A percentile compares a stretch with the other conserved stretches of the same genome.
These are phyloP conservation scores for Biscogniauxia mediterranea DNA, from an alignment of 2,329 filamentous ascomycete genomes.

Conservation along the genomic window DNA sequence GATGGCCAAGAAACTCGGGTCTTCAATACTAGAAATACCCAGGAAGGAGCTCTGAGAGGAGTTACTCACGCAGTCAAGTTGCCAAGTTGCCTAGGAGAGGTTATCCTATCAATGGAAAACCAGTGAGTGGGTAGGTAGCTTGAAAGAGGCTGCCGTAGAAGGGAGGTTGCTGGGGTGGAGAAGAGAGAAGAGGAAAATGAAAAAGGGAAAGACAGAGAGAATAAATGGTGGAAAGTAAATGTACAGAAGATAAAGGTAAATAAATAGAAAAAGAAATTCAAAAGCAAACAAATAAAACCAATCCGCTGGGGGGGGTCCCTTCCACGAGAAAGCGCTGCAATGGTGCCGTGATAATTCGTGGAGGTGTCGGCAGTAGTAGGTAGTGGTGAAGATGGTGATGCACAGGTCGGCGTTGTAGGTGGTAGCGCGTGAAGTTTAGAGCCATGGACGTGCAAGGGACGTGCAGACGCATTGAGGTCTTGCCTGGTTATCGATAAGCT, in stretches of 20 bases:
- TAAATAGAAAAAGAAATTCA: conserved; percentile 3
- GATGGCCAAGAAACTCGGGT: too few species aligned
- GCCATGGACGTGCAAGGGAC: conserved; percentile 5
- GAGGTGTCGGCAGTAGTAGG: neutral
- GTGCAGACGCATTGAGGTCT: neutral
- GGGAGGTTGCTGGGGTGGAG: neutral
- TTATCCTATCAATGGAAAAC: neutral
- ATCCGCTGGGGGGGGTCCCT: neutral
- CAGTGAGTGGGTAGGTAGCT: neutral
- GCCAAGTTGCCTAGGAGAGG: neutral
- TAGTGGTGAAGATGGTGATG: neutral
- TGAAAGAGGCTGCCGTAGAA: neutral
- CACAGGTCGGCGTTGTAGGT: neutral
- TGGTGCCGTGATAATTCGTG: neutral
- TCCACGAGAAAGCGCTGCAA: neutral
- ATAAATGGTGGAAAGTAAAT: neutral
- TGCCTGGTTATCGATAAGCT: conserved; percentile 9
- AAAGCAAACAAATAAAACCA: neutral
- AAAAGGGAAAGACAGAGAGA: neutral
- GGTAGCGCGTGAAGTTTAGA: conserved; percentile 15
- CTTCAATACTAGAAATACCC: neutral
- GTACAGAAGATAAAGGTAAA: conserved; percentile 1
- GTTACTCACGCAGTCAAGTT: neutral
- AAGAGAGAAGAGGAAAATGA: neutral
- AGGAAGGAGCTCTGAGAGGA: neutral